Evolutionary conservation across 2,329 filamentous ascomycete genomes (phyloP), one percentile per base, ranked within the genome.

Genomic region (Botrytis squamosa): DNA sequence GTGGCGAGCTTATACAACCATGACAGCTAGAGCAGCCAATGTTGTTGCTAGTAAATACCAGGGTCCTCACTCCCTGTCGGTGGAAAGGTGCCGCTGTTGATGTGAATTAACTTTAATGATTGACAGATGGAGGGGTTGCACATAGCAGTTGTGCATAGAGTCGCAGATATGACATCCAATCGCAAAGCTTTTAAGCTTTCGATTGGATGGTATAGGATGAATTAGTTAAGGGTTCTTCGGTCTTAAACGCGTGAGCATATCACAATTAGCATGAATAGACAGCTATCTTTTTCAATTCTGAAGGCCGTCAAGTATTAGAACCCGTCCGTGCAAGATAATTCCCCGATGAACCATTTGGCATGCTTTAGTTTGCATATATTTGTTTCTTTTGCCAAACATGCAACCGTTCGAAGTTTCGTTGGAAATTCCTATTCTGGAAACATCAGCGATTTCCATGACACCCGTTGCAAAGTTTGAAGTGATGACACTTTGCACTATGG

Each of bases 401-500:
- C 63, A 55, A 52, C 63, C 52, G 29, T 60, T 72, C 63, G 52
- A 68, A 52, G 55, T 60, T 62, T 69, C 71, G 64, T 69, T 60
- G 64, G 33, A 10, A 52, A 49, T 67, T 62, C 64, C 64, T 44
- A 62, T 42, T 69, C 14, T 68, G 71, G 64, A 62, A 72, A 69
- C 52, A 62, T 36, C 63, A 72, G 64, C 71, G 71, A 72, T 69
- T 69, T 62, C 55, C 64, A 38, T 72, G 63, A 69, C 71, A 72
- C 64, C 71, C 71, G 71, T 69, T 72, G 42, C 36, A 68, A 68
- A 68, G 36, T 55, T 55, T 55, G 46, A 72, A 68, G 70, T 33
- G 70, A 72, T 72, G 70, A 68, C 70, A 72, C 63, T 72, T 60
- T 55, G 42, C 63, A 72, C 62, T 67, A 72, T 68, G 52, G 44